Conservation (phyloP, 345 rosid genomes). For the Chamaenerion angustifolium region DNA sequence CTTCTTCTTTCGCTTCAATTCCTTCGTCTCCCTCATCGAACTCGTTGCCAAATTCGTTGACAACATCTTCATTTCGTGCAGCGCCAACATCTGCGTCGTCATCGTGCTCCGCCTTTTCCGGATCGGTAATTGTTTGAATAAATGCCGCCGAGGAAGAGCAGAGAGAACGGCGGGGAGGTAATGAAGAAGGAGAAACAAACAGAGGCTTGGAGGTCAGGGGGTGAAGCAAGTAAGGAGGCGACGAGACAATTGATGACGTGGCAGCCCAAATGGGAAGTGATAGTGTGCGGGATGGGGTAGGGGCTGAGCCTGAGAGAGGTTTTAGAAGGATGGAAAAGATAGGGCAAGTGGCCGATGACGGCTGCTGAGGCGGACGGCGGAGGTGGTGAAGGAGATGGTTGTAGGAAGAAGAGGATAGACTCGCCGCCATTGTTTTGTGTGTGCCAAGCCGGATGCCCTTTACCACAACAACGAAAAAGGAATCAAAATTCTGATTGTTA, state of each 20-base stretch:
- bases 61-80: conserved; percentile 1
- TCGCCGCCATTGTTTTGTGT: not conserved
- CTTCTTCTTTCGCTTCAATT: conserved; percentile 12
- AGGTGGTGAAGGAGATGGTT: conserved; percentile 6
- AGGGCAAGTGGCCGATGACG: not conserved
- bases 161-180: not conserved
- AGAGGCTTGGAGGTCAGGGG: conserved; percentile 3
- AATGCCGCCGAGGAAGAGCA: conserved; percentile 6
- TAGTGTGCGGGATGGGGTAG: not conserved
- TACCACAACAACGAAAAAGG: no score
- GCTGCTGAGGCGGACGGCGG: conserved; percentile 5
- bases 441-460: no score
- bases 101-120: not conserved
- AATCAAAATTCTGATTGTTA: no score
- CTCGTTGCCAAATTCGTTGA: not conserved
- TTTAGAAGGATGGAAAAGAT: not conserved
- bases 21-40: not conserved
- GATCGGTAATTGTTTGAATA: conserved; percentile 6
- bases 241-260: no score
- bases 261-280: no score
- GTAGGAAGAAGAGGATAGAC: conserved; percentile 1
- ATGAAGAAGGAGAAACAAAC: not conserved
- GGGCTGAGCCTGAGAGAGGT: not conserved
- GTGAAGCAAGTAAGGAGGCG: conserved; percentile 1
- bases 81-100: conserved; percentile 3